Base-by-base conservation (phyloP, 306 rosid genomes). In the Fagus sylvatica region DNA sequence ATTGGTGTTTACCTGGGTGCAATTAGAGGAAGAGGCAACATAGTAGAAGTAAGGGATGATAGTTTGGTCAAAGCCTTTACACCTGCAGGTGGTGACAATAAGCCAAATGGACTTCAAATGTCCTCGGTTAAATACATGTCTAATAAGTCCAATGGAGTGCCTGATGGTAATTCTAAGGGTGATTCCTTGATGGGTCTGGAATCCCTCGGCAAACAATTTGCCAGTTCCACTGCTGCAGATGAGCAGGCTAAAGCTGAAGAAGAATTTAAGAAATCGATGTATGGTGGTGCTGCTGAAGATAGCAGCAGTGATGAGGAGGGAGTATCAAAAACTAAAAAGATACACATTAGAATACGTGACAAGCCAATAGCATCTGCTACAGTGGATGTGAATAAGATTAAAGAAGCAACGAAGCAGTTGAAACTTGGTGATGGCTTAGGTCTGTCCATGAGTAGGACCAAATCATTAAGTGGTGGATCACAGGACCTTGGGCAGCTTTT, bases 291-390 rank as follows among this genome's bases (percentile, higher is more conserved):
- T 77, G 84, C 64, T 78, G 97, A 82, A 78, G 99, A 88, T 75
- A 96, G 99, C 89, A 96, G 99, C 73, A 93, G 98, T 60, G 98
- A 96, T 74, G 99, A 96, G 84, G 99, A 96, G 79, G 97, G 91
- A 76, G 88, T 72, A 73, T 85, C 98, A 71, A 96, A 90, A 91
- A 74, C 86, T 71, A 91, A 87, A 79, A 96, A 88, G 76, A 77
- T 96, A 74, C 98, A 49, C 61, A 86, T 96, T 75, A 89, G 97
- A 85, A 96, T 96, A 78, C 87, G 99, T 72, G 98, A 95, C 71
- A 95, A 93, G 85, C 94, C 98, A 22, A 49, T 81, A 75, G 74
- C 88, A 53, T 84, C 96, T 82, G 80, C 94, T 69, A 81, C 92
- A 39, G 99, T 96, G 70, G 98, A 96, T 78, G 90, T 96, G 83